These are phyloP conservation scores for Volvariella volvacea DNA, from an alignment of 1,284 basidiomycete genomes.

Conservation along the genomic window DNA sequence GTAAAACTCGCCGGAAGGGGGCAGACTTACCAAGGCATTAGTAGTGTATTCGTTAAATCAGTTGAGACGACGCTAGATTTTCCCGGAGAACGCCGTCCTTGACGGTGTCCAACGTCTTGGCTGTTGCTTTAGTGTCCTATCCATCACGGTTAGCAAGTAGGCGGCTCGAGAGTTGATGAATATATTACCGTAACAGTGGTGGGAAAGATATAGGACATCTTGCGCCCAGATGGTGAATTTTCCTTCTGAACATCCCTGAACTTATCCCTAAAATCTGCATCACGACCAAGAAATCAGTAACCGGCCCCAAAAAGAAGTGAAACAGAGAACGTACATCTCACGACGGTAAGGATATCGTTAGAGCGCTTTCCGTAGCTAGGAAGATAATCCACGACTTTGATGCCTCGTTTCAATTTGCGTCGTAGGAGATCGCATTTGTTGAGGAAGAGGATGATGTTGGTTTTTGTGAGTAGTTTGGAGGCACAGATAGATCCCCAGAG, in stretches of 20 bases:
- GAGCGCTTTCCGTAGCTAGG: constrained; percentile 51
- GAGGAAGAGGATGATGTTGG: constrained; percentile 56
- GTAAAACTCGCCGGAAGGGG: too few relatives aligned
- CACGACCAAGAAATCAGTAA: background rate
- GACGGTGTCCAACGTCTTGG: constrained; percentile 38
- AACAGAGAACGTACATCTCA: constrained; percentile 33
- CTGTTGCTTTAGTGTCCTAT: constrained; percentile 42
- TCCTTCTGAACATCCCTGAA: constrained; percentile 41
- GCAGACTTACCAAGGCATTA: too few relatives aligned
- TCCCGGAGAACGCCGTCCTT: constrained; percentile 39
- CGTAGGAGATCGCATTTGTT: constrained; percentile 61
- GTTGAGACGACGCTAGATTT: constrained; percentile 34
- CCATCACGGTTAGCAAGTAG: background rate
- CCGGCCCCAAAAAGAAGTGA: background rate
- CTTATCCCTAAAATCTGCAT: constrained; percentile 41
- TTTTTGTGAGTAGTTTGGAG: constrained; percentile 43
- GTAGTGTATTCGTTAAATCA: constrained; percentile 30
- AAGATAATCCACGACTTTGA: constrained; percentile 44
- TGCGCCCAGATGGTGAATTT: constrained; percentile 31
- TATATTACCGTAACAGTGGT: constrained; percentile 39
- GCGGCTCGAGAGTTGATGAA: constrained; percentile 3
- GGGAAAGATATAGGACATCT: constrained; percentile 34
- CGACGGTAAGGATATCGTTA: constrained; percentile 44
- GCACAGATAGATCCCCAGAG: constrained; percentile 56
- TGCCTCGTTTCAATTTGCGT: constrained; percentile 50